Percentiles rank a stretch among this genome's conserved stretches.
Evolutionary conservation across 1,284 basidiomycete genomes (phyloP).

Genomic region (Caloboletus firmus): DNA sequence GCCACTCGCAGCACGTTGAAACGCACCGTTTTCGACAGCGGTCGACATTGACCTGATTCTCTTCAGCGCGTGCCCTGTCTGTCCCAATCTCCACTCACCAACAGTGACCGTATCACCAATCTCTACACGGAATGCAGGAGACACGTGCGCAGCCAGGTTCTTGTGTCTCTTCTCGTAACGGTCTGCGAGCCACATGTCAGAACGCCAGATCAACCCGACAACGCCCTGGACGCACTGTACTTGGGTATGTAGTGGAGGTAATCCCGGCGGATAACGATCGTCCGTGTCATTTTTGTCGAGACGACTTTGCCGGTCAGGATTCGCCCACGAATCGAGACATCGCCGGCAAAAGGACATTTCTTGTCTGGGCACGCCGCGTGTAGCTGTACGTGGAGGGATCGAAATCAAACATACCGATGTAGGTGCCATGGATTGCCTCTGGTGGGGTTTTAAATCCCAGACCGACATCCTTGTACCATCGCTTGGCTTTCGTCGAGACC

Average conservation of each 20-base stretch:
- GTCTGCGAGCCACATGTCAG: slow-evolving; percentile 47
- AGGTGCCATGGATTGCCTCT: slow-evolving; percentile 96
- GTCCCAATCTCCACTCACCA: slow-evolving; percentile 55
- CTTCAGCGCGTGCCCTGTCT: neutral
- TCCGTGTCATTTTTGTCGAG: slow-evolving; percentile 99
- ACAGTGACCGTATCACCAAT: slow-evolving; percentile 93
- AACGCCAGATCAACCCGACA: neutral
- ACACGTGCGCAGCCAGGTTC: slow-evolving; percentile 96
- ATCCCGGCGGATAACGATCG: slow-evolving; percentile 96
- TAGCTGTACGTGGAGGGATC: neutral
- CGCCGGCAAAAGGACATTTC: slow-evolving; percentile 98
- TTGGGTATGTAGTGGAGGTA: slow-evolving; percentile 99
- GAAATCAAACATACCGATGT: slow-evolving; percentile 73
- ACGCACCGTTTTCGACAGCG: slow-evolving; percentile 98
- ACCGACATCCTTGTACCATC: slow-evolving; percentile 99
- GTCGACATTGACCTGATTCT: slow-evolving; percentile 88
- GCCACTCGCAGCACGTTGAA: slow-evolving; percentile 96
- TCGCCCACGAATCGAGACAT: slow-evolving; percentile 97
- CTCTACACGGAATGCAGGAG: slow-evolving; percentile 98
- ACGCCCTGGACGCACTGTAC: slow-evolving; percentile 69
- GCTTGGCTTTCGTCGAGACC: slow-evolving; percentile 89
- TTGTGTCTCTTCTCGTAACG: slow-evolving; percentile 98
- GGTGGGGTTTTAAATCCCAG: slow-evolving; percentile 95
- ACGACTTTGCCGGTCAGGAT: slow-evolving; percentile 97
- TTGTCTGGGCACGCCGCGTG: slow-evolving; percentile 67